Evolutionary conservation across 495 filamentous ascomycete genomes (phyloP), one percentile per base, ranked within the genome.

Genomic region (Penicillium samsonianum): DNA sequence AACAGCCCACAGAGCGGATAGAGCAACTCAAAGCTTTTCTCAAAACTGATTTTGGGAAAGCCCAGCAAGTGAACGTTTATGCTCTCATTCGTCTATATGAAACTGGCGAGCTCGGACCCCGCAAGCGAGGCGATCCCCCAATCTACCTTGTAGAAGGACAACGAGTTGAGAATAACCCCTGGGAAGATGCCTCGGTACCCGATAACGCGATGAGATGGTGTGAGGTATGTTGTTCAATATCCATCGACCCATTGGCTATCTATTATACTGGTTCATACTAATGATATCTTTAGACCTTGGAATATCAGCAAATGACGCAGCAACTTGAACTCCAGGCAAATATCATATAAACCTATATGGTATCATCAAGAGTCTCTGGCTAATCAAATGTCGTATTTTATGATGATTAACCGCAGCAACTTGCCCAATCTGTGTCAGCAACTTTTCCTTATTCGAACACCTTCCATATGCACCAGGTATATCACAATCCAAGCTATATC

Each of bases 91-190:
- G 17, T 4, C 25, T 50, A 16, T 50, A 50, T 22, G 30, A 35
- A 30, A 50, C 6, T 50, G 48, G 48, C 35, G 48, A 37, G n/a
- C 25, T 50, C 16, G 48, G 48, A 22, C 48, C 48, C 17, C 48
- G 48, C 48, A 30, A 50, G 22, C 25, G 30, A 30, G 17, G n/a
- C 6, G 48, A 50, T 38, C 25, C 48, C 30, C 48, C 48, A 2
- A 14, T 50, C 22, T 50, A 37, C 30, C 48, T 50, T 20, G 17
- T 35, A 8, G 30, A 22, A 0, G 48, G 48, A 50, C 17, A n/a
- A 37, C 30, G 30, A 14, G 48, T 50, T 9, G 48, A 50, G 4
- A 30, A 33, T 3, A 14, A 50, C 30, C 30, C 48, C 8, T 50
- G 48, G 48, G 17, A 50, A 37, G 48, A 50, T 37, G 16, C 37